Evolutionary conservation across 2,329 filamentous ascomycete species (phyloP).

Genomic region (Claviceps paspali): DNA sequence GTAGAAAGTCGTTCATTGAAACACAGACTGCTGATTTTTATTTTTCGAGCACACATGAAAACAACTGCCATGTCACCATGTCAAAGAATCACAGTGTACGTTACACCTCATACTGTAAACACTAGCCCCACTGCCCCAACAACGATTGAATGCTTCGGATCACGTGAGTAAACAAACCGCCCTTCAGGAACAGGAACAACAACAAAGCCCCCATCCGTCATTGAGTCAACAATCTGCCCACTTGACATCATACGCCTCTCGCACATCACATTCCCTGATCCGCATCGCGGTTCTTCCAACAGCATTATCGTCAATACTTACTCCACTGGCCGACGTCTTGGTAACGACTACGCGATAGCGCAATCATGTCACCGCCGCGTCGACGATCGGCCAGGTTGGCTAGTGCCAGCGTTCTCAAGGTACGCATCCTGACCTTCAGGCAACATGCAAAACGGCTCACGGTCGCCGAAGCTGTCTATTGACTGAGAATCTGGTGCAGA

Average conservation of each 20-base stretch:
- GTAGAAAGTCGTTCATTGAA: no score
- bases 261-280: slow-evolving; percentile 2
- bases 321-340: neutral
- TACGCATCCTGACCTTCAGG: slow-evolving; percentile 12
- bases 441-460: neutral
- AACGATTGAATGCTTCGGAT: slow-evolving; percentile 1
- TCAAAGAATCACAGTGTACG: no score
- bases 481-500: slow-evolving; percentile 9
- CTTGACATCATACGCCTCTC: slow-evolving; percentile 8
- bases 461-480: neutral
- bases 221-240: slow-evolving; percentile 1
- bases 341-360: neutral
- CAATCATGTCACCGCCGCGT: slow-evolving; percentile 25
- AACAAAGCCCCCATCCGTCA: slow-evolving; percentile 7
- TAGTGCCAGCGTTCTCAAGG: slow-evolving; percentile 22
- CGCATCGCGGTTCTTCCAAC: slow-evolving; percentile 2
- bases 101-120: neutral
- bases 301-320: neutral
- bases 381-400: slow-evolving; percentile 30
- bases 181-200: slow-evolving; percentile 8
- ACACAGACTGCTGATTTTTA: no score
- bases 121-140: neutral
- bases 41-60: no score
- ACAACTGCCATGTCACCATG: no score
- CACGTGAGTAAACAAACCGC: slow-evolving; percentile 13